phyloP scores from a whole-genome alignment of 2,329 filamentous ascomycete species.

The Fusarium drepaniforme region DNA sequence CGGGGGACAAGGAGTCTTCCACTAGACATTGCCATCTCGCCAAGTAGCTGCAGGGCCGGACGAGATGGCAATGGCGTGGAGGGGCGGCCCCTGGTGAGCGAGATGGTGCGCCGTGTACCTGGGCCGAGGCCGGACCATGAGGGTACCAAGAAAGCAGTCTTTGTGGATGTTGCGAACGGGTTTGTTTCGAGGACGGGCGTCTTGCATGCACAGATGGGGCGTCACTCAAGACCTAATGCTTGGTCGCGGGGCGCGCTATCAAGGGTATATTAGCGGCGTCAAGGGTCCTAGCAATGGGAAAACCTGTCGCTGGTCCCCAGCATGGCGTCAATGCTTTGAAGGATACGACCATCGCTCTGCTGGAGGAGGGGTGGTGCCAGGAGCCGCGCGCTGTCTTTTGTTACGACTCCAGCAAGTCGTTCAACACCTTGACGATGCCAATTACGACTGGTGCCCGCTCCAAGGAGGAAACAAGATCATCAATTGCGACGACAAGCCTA shows the following conservation, averaged over 20 bases:
- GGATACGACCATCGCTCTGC: constrained; percentile 8
- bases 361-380: constrained; percentile 34
- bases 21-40: constrained; percentile 39
- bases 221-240: constrained; percentile 35
- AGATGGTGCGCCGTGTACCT: constrained; percentile 39
- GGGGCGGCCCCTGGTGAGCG: constrained; percentile 20
- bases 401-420: constrained; percentile 1
- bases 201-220: constrained; percentile 45
- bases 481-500: constrained; percentile 35
- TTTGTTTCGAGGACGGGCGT: constrained; percentile 41
- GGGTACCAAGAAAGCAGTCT: constrained; percentile 25
- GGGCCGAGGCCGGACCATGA: constrained; percentile 41
- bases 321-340: constrained; percentile 7
- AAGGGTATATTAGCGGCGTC: constrained; percentile 32
- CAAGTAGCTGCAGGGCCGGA: constrained; percentile 39
- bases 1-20: constrained; percentile 37
- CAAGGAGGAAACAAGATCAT: constrained; percentile 42
- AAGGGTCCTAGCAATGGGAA: constrained; percentile 28
- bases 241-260: constrained; percentile 36
- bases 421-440: constrained; percentile 9
- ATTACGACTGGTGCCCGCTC: constrained; percentile 38
- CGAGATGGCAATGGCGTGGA: constrained; percentile 31
- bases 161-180: constrained; percentile 35
- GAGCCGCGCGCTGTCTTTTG: constrained; percentile 1
- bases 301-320: constrained; percentile 20